Percentiles rank a stretch among this genome's conserved stretches.
Conservation (phyloP, 306 rosid genomes). For the Fragaria iinumae region DNA sequence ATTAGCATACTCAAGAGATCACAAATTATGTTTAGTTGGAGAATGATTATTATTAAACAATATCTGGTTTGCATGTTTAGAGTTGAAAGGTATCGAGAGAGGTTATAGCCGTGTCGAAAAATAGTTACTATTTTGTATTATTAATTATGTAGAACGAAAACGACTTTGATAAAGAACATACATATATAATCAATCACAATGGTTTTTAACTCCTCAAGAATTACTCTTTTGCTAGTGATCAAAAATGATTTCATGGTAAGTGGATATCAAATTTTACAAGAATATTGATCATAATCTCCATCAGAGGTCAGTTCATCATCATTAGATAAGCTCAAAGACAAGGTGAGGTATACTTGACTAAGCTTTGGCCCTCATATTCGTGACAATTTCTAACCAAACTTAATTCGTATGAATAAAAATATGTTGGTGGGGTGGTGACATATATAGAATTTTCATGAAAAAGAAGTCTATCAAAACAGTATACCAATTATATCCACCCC, state of each 20-base stretch:
- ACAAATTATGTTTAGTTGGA: background rate
- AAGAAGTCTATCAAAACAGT: background rate
- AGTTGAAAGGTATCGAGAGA: too few species aligned
- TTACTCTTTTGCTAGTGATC: too few species aligned
- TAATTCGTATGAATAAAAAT: background rate
- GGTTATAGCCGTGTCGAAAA: too few species aligned
- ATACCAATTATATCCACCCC: background rate
- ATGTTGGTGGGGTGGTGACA: background rate
- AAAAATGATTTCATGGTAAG: too few species aligned
- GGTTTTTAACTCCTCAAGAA: background rate
- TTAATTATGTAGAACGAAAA: too few species aligned
- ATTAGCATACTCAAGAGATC: background rate
- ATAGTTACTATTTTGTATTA: too few species aligned
- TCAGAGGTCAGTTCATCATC: background rate
- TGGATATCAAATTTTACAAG: background rate
- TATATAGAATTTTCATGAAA: background rate
- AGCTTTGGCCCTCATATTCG: too few species aligned
- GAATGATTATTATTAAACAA: background rate
- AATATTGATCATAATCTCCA: background rate
- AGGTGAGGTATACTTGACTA: background rate
- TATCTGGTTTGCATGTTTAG: too few species aligned
- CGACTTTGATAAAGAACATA: too few species aligned
- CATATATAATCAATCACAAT: background rate
- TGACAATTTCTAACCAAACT: background rate
- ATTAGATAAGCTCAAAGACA: slow-evolving; percentile 1